phyloP scores from a whole-genome alignment of 352 stramenopile species.

The Phytophthora pinifolia region DNA sequence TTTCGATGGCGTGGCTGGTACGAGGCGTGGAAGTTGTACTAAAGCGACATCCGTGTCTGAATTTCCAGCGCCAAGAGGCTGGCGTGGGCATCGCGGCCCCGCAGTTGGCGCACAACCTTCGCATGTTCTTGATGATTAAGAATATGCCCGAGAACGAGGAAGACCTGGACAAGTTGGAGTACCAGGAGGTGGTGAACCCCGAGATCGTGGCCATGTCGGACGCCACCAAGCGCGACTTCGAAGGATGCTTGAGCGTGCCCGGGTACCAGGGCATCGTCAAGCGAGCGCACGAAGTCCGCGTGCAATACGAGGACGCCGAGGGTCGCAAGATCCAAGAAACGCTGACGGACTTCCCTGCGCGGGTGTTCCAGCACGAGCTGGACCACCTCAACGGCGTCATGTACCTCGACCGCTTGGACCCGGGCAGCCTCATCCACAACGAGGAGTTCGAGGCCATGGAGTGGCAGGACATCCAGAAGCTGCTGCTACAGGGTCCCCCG shows the following conservation, averaged over 20 bases:
- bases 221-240: conserved; percentile 69
- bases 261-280: conserved; percentile 77
- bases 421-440: conserved; percentile 77
- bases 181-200: conserved; percentile 80
- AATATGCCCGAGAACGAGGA: conserved; percentile 56
- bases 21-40: not conserved
- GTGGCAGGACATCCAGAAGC: conserved; percentile 55
- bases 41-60: conserved; percentile 2
- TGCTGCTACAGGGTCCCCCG: conserved; percentile 42
- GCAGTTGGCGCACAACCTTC: conserved; percentile 73
- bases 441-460: conserved; percentile 78
- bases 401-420: conserved; percentile 73
- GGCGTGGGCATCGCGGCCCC: conserved; percentile 78
- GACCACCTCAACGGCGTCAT: conserved; percentile 80
- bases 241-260: conserved; percentile 82
- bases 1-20: not conserved
- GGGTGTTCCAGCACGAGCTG: conserved; percentile 84
- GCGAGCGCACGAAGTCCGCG: conserved; percentile 60
- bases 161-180: conserved; percentile 56
- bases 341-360: conserved; percentile 72
- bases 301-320: conserved; percentile 59
- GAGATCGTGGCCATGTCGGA: conserved; percentile 62
- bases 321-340: conserved; percentile 58
- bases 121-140: conserved; percentile 86
- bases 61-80: conserved; percentile 53